These are phyloP conservation scores for Pseudonitzschia pungens DNA, from an alignment of 108 stramenopile genomes.

Conservation along the genomic window DNA sequence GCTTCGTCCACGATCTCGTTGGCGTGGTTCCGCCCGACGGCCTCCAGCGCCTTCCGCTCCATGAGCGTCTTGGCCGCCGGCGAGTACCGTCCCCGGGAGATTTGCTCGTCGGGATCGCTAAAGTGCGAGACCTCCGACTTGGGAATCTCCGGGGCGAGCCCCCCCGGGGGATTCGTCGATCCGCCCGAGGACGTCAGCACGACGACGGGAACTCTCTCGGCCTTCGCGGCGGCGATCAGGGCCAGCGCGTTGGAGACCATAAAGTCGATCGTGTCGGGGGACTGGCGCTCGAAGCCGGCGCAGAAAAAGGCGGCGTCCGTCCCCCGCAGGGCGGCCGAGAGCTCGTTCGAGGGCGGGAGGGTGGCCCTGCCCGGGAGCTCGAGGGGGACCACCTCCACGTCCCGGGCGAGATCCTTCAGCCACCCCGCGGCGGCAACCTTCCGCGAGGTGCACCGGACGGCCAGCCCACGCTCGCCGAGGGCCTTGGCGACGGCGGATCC, in stretches of 20 bases:
- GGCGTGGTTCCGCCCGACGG: background rate
- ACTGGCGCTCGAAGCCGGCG: background rate
- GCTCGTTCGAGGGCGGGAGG: background rate
- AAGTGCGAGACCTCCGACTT: conserved; percentile 5
- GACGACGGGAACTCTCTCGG: background rate
- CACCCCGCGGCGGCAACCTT: background rate
- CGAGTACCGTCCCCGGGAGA: background rate
- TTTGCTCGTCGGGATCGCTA: background rate
- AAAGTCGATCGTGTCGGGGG: background rate
- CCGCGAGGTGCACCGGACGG: background rate
- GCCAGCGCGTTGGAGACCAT: conserved; percentile 1
- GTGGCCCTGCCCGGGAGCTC: background rate
- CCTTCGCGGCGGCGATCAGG: background rate
- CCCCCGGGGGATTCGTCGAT: background rate
- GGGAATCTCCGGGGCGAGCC: background rate
- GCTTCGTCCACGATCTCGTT: background rate
- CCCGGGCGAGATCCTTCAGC: background rate
- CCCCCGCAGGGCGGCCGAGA: background rate
- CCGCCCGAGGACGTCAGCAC: background rate
- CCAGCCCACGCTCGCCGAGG: background rate
- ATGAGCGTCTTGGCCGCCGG: conserved; percentile 4
- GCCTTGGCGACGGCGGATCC: conserved; percentile 2
- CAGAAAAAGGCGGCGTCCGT: conserved; percentile 6
- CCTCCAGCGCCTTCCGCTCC: background rate
- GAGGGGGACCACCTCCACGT: background rate